Conservation (phyloP, 108 stramenopile species). For the Parietichytrium sp. region DNA sequence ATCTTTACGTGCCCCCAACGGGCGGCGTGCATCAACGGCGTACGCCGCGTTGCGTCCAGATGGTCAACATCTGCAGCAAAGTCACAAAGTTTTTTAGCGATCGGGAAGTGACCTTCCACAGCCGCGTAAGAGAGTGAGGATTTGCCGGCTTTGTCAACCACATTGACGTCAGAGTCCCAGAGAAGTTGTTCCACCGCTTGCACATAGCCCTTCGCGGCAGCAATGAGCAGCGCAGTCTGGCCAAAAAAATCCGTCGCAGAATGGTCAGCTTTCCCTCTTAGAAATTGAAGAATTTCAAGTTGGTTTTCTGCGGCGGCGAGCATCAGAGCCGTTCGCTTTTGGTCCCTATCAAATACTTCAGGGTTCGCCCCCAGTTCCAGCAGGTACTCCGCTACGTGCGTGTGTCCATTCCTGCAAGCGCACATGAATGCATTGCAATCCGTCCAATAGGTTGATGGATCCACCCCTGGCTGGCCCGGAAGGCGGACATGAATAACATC, state of each 20-base stretch:
- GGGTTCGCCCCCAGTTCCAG: not conserved
- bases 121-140: not conserved
- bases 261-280: not conserved
- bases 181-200: not conserved
- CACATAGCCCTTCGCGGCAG: not conserved
- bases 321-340: not conserved
- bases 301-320: not conserved
- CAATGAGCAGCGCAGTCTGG: not conserved
- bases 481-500: not conserved
- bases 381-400: not conserved
- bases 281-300: not conserved
- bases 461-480: not conserved
- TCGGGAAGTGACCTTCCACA: not conserved
- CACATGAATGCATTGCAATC: not conserved
- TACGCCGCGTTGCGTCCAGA: not conserved
- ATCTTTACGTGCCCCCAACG: conserved; percentile 20
- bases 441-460: conserved; percentile 22
- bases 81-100: conserved; percentile 27
- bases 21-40: conserved; percentile 30
- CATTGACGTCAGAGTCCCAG: not conserved
- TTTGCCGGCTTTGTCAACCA: not conserved
- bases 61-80: not conserved
- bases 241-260: not conserved
- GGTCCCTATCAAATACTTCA: not conserved
- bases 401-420: not conserved